These are phyloP conservation scores for Pyronema omphalodes DNA, from an alignment of 495 filamentous ascomycete species.

Conservation along the genomic window DNA sequence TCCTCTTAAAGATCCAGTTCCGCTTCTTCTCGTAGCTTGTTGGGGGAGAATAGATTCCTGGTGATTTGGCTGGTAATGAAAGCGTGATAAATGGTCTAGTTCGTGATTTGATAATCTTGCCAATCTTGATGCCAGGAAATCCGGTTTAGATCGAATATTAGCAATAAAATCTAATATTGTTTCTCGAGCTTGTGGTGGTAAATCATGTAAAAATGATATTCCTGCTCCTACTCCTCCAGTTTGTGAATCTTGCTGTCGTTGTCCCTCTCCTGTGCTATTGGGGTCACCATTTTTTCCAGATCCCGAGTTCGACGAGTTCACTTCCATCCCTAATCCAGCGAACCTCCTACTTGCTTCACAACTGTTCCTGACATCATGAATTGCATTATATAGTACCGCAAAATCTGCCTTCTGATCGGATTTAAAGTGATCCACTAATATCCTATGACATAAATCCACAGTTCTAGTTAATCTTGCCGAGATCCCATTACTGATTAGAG, in stretches of 20 bases:
- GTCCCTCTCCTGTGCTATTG: too few species aligned
- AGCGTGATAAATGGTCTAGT: constrained; percentile 50
- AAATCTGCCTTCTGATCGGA: constrained; percentile 82
- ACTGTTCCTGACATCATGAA: constrained; percentile 73
- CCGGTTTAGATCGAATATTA: constrained; percentile 63
- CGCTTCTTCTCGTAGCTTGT: constrained; percentile 36
- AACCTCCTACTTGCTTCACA: constrained; percentile 54
- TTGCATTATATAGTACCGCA: constrained; percentile 65
- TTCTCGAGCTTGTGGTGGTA: constrained; percentile 55
- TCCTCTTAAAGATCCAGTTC: constrained; percentile 24
- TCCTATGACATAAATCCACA: constrained; percentile 58
- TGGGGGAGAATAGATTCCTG: constrained; percentile 67
- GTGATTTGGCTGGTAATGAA: constrained; percentile 56
- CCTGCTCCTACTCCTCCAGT: constrained; percentile 19
- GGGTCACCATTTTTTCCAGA: too few species aligned
- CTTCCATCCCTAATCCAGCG: constrained; percentile 49
- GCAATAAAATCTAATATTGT: constrained; percentile 62
- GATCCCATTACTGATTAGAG: constrained; percentile 52
- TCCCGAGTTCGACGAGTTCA: constrained; percentile 29
- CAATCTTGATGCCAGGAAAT: constrained; percentile 70
- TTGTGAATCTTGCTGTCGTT: constrained; percentile 15
- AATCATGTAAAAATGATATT: constrained; percentile 59
- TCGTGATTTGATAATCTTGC: constrained; percentile 53
- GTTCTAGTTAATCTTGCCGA: constrained; percentile 63
- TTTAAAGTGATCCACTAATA: constrained; percentile 72